Evolutionary conservation across 768 basidiomycete genomes (phyloP).

Genomic region (Pleurotus ostreatus): DNA sequence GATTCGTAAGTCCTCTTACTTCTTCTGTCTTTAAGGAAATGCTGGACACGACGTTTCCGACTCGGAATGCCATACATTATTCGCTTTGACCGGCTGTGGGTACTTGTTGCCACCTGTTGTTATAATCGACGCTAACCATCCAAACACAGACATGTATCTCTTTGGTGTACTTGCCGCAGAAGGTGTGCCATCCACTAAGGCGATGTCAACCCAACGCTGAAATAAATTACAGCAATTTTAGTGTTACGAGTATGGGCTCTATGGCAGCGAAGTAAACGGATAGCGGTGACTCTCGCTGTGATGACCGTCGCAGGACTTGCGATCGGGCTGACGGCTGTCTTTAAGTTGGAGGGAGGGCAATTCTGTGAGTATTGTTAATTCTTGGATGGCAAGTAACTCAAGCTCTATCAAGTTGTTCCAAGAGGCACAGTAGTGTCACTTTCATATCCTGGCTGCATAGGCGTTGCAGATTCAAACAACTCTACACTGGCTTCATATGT

Average conservation of each 20-base stretch:
- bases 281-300: not conserved
- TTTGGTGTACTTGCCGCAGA: constrained; percentile 4
- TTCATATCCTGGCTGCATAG: not conserved
- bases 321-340: not conserved
- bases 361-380: not conserved
- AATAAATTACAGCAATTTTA: not conserved
- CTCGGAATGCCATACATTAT: not conserved
- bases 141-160: constrained; percentile 3
- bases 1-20: not conserved
- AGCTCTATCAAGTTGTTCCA: not conserved
- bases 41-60: constrained; percentile 1
- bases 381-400: not conserved
- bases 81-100: not conserved
- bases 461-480: not conserved
- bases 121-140: not conserved
- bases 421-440: not conserved
- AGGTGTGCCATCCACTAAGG: not conserved
- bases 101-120: not conserved
- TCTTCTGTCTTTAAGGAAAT: not conserved
- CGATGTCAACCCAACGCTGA: not conserved
- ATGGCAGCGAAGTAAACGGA: not conserved
- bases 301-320: not conserved
- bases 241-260: constrained; percentile 3
- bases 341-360: not conserved
- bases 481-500: not conserved